A percentile compares a stretch with the other conserved stretches of the same genome.
Conservation (phyloP, 192 early-diverging fungal genomes). For the Backusella mclennaniae region DNA sequence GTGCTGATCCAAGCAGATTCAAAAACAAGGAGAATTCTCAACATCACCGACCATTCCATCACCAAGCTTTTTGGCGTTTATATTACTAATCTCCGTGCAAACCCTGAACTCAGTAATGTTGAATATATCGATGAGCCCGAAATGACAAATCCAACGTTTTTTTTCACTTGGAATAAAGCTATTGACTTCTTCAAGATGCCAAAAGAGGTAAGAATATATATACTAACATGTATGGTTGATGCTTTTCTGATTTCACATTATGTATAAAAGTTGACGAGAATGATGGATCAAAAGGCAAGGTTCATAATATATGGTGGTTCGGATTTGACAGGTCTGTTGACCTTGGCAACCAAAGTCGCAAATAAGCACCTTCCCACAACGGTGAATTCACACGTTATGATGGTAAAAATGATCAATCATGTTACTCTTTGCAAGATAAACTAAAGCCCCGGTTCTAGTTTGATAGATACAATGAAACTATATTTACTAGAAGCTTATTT, state of each 20-base stretch:
- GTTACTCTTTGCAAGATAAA: too few species aligned
- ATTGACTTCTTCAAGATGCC: conserved; percentile 8
- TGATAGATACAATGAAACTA: conserved; percentile 7
- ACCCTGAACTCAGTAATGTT: neutral
- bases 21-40: neutral
- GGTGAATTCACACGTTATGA: neutral
- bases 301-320: neutral
- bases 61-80: neutral
- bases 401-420: neutral
- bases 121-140: neutral
- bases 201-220: neutral
- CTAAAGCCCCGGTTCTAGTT: neutral
- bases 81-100: neutral
- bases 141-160: neutral
- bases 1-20: conserved; percentile 1
- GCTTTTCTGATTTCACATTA: neutral
- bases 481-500: neutral
- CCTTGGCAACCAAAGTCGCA: neutral
- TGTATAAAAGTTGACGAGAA: neutral
- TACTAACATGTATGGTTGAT: neutral
- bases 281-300: neutral
- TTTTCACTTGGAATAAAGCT: neutral
- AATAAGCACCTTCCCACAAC: neutral
- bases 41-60: neutral
- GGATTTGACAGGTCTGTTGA: neutral